These are phyloP conservation scores for Kurtzmaniella quercitrusa DNA, from an alignment of 1,139 yeast species.

Conservation along the genomic window DNA sequence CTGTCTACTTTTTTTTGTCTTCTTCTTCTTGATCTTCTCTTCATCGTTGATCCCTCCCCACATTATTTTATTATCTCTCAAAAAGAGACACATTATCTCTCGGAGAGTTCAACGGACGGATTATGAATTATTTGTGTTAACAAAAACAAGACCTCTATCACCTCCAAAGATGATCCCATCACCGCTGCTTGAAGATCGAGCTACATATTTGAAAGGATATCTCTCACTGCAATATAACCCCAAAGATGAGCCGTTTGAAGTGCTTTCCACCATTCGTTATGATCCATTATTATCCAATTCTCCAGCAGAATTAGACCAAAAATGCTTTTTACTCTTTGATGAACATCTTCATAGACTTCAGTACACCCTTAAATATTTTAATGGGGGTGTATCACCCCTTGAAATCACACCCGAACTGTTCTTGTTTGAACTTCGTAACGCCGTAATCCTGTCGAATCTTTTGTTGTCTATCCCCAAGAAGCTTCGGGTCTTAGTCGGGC, in stretches of 20 bases:
- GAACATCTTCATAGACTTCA: constrained; percentile 62
- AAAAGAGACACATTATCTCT: too few species aligned
- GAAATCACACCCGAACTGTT: constrained; percentile 42
- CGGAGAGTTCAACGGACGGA: too few species aligned
- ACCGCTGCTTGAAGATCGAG: background rate
- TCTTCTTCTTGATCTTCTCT: too few species aligned
- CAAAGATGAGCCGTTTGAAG: constrained; percentile 37
- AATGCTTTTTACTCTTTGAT: constrained; percentile 55
- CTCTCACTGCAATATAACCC: constrained; percentile 16
- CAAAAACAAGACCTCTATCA: too few species aligned
- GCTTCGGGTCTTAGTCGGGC: constrained; percentile 50
- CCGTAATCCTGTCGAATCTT: constrained; percentile 26
- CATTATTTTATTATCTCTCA: too few species aligned
- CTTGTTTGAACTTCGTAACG: constrained; percentile 26
- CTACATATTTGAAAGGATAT: constrained; percentile 11
- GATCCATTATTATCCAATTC: constrained; percentile 53
- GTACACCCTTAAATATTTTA: constrained; percentile 52
- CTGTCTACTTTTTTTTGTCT: too few species aligned
- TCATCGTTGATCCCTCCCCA: background rate
- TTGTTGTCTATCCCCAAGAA: constrained; percentile 45
- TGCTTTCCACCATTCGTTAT: constrained; percentile 67
- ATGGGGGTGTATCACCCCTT: constrained; percentile 19
- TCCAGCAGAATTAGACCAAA: constrained; percentile 20
- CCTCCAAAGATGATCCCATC: background rate
- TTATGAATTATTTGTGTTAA: too few species aligned